A percentile compares a stretch with the other conserved stretches of the same genome.
These are phyloP conservation scores for Wickerhamomyces sp. DNA, from an alignment of 1,139 yeast genomes.

Conservation along the genomic window DNA sequence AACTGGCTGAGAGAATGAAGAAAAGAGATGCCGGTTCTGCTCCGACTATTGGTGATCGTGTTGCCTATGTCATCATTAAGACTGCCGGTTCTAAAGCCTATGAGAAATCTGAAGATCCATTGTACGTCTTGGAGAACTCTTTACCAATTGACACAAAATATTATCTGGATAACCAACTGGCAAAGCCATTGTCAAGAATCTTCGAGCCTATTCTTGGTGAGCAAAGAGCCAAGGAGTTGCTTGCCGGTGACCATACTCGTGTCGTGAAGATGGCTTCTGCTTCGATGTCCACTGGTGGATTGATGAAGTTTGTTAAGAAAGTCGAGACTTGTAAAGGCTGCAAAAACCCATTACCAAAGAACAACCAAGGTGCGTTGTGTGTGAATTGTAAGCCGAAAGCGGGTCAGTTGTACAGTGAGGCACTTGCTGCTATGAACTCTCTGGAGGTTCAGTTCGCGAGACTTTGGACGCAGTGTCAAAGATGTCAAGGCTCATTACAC, in stretches of 20 bases:
- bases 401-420: conserved; percentile 73
- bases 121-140: conserved; percentile 86
- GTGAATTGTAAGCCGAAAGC: conserved; percentile 70
- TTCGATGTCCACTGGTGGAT: conserved; percentile 57
- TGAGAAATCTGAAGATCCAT: conserved; percentile 95
- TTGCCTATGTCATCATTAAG: conserved; percentile 88
- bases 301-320: conserved; percentile 88
- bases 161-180: conserved; percentile 85
- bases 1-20: conserved; percentile 90
- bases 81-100: conserved; percentile 86
- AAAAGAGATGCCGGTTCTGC: conserved; percentile 98
- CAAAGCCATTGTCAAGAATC: conserved; percentile 89
- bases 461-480: conserved; percentile 97
- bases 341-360: conserved; percentile 67
- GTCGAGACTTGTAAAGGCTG: conserved; percentile 88
- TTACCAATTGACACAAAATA: conserved; percentile 93
- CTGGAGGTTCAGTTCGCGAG: conserved; percentile 81
- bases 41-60: conserved; percentile 96
- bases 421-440: conserved; percentile 73
- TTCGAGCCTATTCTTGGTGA: conserved; percentile 96
- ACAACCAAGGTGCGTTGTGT: conserved; percentile 76
- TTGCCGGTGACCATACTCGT: conserved; percentile 79
- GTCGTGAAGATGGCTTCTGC: conserved; percentile 58
- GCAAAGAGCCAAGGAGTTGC: conserved; percentile 68
- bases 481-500: conserved; percentile 94